Conservation (phyloP, 768 basidiomycete genomes). For the Auriscalpium microsporum region DNA sequence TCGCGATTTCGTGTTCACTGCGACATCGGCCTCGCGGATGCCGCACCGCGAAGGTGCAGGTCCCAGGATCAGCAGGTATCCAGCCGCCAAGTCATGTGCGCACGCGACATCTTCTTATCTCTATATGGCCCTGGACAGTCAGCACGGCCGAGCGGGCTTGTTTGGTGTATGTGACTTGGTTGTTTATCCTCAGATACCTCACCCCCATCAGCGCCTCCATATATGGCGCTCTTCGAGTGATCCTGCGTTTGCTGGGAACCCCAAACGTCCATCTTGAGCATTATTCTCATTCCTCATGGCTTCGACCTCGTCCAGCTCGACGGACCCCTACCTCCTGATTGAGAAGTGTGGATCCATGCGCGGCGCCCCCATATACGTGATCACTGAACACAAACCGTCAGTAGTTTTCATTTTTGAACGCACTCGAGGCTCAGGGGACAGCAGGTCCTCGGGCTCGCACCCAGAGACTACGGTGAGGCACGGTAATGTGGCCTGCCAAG, state of each 20-base stretch:
- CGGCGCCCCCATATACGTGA: constrained; percentile 35
- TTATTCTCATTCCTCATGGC: constrained; percentile 18
- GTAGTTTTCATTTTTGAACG: constrained; percentile 14
- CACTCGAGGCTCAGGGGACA: background rate
- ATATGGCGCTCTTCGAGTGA: background rate
- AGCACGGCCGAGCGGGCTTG: background rate
- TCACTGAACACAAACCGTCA: constrained; percentile 35
- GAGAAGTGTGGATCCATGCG: constrained; percentile 34
- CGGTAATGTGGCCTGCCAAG: background rate
- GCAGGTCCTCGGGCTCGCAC: background rate
- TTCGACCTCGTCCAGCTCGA: constrained; percentile 16
- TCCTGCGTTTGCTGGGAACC: background rate
- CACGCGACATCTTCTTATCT: constrained; percentile 1
- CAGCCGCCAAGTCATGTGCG: constrained; percentile 2
- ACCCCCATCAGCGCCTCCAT: background rate
- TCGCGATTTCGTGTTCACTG: background rate
- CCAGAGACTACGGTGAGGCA: background rate
- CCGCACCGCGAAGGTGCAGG: background rate
- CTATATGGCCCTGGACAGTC: constrained; percentile 1
- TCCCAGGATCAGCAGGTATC: background rate
- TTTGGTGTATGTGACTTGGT: background rate
- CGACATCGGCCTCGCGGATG: background rate
- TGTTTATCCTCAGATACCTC: background rate
- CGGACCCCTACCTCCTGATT: constrained; percentile 29
- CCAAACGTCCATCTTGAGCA: constrained; percentile 8